Conservation (phyloP, 805 yeast species). For the Yarrowia yakushimensis region DNA sequence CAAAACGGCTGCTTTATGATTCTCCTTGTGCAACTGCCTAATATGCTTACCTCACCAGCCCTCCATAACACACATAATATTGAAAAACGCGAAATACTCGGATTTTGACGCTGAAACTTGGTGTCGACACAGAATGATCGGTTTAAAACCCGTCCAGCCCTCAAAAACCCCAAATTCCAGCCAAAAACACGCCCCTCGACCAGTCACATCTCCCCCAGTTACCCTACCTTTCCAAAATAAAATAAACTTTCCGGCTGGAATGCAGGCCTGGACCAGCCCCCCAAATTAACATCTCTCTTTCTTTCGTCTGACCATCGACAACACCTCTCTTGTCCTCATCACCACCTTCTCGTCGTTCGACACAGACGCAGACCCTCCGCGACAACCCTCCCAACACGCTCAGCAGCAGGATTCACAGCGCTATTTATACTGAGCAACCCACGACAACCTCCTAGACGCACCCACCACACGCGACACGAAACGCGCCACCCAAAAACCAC, state of each 20-base stretch:
- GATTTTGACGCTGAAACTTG: too few relatives aligned
- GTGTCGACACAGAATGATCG: too few relatives aligned
- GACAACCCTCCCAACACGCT: background rate
- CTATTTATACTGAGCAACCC: background rate
- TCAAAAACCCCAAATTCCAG: too few relatives aligned
- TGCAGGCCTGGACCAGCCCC: background rate
- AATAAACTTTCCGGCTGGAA: background rate
- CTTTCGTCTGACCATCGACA: background rate
- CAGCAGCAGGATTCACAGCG: background rate
- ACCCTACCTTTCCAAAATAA: background rate
- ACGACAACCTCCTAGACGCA: background rate
- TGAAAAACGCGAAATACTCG: too few relatives aligned
- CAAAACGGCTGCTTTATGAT: background rate
- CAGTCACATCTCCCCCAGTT: background rate
- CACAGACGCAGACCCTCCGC: background rate
- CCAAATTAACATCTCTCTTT: background rate
- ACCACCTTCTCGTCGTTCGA: background rate
- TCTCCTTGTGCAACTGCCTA: background rate
- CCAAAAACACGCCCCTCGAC: background rate
- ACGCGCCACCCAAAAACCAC: background rate
- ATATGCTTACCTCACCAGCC: background rate
- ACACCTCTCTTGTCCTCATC: background rate
- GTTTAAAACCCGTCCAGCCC: background rate
- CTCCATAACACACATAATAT: too few relatives aligned
- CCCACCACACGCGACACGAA: conserved; percentile 2